phyloP scores from a whole-genome alignment of 306 rosid species.

The Begonia loranthoides region DNA sequence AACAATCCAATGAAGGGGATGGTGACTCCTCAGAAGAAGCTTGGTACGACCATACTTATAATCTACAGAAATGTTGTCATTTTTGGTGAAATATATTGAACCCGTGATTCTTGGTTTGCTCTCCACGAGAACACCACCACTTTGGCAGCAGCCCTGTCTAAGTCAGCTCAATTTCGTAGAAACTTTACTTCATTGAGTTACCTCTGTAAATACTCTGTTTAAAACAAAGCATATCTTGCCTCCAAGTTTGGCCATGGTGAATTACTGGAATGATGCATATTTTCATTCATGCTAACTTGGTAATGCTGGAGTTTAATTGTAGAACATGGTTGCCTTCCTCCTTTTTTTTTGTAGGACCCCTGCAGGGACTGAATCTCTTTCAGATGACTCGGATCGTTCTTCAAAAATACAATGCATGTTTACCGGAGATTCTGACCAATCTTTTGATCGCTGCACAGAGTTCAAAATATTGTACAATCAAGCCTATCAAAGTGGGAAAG shows the following conservation, averaged over 20 bases:
- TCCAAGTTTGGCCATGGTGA: not conserved
- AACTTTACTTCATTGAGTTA: too few relatives aligned
- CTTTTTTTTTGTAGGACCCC: conserved; percentile 47
- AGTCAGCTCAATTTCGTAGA: too few relatives aligned
- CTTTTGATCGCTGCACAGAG: conserved; percentile 41
- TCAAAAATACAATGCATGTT: conserved; percentile 31
- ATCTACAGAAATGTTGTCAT: conserved; percentile 2
- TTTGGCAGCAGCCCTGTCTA: too few relatives aligned
- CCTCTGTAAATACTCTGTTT: too few relatives aligned
- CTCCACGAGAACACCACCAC: too few relatives aligned
- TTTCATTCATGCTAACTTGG: conserved; percentile 4
- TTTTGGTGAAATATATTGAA: conserved; percentile 15
- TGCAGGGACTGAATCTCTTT: conserved; percentile 51
- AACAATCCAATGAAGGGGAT: conserved; percentile 15
- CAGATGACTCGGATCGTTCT: conserved; percentile 46
- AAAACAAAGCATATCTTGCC: too few relatives aligned
- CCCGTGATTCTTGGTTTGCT: too few relatives aligned
- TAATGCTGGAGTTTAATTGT: conserved; percentile 17
- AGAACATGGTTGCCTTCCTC: conserved; percentile 15
- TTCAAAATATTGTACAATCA: conserved; percentile 49
- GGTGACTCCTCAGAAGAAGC: conserved; percentile 46
- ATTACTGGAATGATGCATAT: not conserved
- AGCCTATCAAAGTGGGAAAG: conserved; percentile 22
- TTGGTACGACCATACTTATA: conserved; percentile 40
- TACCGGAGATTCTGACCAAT: conserved; percentile 33